Percentiles rank a stretch among this genome's conserved stretches.
Conservation (phyloP, 2,329 filamentous ascomycete genomes). For the Periconia sp. region DNA sequence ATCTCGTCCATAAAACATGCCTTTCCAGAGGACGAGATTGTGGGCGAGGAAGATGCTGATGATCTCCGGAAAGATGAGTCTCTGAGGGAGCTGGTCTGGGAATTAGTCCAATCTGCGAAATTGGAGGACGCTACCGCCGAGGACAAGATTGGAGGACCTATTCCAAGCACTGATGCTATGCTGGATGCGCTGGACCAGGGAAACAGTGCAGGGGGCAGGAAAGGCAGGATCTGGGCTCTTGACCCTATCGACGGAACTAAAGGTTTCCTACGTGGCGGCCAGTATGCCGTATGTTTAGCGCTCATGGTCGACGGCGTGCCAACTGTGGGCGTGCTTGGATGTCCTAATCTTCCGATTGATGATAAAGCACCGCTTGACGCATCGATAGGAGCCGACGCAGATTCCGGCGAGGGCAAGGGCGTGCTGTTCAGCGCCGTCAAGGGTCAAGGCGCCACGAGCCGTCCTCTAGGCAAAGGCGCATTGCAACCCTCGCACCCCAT, state of each 20-base stretch:
- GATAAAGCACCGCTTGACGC: conserved; percentile 71
- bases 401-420: conserved; percentile 73
- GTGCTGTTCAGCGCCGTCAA: conserved; percentile 85
- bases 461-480: conserved; percentile 64
- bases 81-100: conserved; percentile 79
- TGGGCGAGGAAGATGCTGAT: conserved; percentile 91
- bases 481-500: conserved; percentile 65
- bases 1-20: conserved; percentile 85
- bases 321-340: conserved; percentile 90
- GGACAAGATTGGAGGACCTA: conserved; percentile 67
- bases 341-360: conserved; percentile 90
- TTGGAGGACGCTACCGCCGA: conserved; percentile 69
- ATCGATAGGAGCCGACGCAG: conserved; percentile 73
- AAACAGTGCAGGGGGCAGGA: conserved; percentile 68
- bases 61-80: conserved; percentile 71
- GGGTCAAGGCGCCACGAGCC: conserved; percentile 77
- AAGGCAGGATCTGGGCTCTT: conserved; percentile 88
- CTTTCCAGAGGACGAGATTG: conserved; percentile 88
- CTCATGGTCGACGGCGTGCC: conserved; percentile 92
- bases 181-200: conserved; percentile 60
- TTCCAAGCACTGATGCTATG: conserved; percentile 67
- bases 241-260: conserved; percentile 98
- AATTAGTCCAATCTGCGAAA: conserved; percentile 71
- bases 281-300: conserved; percentile 93
- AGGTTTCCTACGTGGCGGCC: conserved; percentile 91